Conservation (phyloP, 2,329 filamentous ascomycete species). For the Escovopsis weberi region DNA sequence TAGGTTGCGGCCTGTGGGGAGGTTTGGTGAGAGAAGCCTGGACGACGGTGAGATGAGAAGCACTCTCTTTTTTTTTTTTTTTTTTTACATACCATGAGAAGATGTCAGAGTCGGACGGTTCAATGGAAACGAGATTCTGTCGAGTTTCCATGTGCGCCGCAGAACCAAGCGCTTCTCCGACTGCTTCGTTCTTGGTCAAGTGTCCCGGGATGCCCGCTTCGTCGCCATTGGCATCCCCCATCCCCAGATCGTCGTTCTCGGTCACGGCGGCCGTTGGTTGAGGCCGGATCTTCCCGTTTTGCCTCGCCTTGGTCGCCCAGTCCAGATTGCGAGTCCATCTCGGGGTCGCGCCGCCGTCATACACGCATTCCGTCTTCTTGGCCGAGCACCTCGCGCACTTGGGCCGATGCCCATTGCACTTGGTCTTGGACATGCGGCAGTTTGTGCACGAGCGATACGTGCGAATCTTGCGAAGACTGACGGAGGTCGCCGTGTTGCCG, state of each 20-base stretch:
- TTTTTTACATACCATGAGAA: conserved; percentile 7
- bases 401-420: conserved; percentile 27
- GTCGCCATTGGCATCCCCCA: conserved; percentile 1
- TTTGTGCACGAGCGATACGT: conserved; percentile 26
- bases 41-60: not conserved
- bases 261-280: not conserved
- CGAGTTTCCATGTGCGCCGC: not conserved
- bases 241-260: not conserved
- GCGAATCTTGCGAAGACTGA: conserved; percentile 21
- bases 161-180: not conserved
- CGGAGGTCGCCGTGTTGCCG: conserved; percentile 12
- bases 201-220: no score
- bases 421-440: conserved; percentile 27
- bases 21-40: conserved; percentile 20
- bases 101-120: conserved; percentile 4
- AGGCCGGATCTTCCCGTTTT: not conserved
- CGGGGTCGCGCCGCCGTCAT: conserved; percentile 23
- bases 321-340: conserved; percentile 22
- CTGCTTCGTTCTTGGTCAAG: no score
- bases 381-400: conserved; percentile 21
- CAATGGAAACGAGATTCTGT: conserved; percentile 5
- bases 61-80: not conserved
- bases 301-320: conserved; percentile 7
- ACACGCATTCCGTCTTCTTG: conserved; percentile 22
- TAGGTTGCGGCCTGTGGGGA: conserved; percentile 20